Evolutionary conservation across 108 stramenopile genomes (phyloP).

Genomic region (Skeletonema tropicum): DNA sequence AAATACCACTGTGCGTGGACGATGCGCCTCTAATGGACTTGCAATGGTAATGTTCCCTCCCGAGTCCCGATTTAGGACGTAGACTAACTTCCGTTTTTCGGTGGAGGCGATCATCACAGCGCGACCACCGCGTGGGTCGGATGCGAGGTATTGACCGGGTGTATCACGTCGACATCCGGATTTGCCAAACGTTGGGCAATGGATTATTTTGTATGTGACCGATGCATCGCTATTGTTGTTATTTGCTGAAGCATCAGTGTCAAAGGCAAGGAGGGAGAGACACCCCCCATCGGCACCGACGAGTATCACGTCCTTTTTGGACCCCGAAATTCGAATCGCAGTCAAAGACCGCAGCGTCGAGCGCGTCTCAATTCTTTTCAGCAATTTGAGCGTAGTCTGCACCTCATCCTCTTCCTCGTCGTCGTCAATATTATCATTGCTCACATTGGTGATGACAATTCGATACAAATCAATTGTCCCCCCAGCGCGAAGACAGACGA

Average conservation of each 20-base stretch:
- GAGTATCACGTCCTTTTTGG: conserved; percentile 88
- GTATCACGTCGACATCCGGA: conserved; percentile 91
- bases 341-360: conserved; percentile 71
- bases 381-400: conserved; percentile 58
- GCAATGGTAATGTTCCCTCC: conserved; percentile 83
- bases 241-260: conserved; percentile 16
- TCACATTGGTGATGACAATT: conserved; percentile 34
- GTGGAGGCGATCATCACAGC: conserved; percentile 87
- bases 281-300: conserved; percentile 92
- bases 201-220: conserved; percentile 9
- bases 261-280: conserved; percentile 84
- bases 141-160: conserved; percentile 95
- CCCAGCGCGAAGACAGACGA: conserved; percentile 66
- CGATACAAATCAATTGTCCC: conserved; percentile 77
- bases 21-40: conserved; percentile 96
- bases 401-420: conserved; percentile 57
- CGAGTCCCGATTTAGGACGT: conserved; percentile 91
- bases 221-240: background rate
- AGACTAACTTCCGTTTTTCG: conserved; percentile 98
- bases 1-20: conserved; percentile 80
- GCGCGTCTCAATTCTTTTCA: conserved; percentile 75
- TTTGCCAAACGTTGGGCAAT: conserved; percentile 54
- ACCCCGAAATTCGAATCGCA: conserved; percentile 81
- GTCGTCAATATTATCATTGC: conserved; percentile 20
- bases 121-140: conserved; percentile 92